A percentile compares a stretch with the other conserved stretches of the same genome.
Evolutionary conservation across 2,329 filamentous ascomycete species (phyloP).

Genomic region (Diaporthe citrichinensis): DNA sequence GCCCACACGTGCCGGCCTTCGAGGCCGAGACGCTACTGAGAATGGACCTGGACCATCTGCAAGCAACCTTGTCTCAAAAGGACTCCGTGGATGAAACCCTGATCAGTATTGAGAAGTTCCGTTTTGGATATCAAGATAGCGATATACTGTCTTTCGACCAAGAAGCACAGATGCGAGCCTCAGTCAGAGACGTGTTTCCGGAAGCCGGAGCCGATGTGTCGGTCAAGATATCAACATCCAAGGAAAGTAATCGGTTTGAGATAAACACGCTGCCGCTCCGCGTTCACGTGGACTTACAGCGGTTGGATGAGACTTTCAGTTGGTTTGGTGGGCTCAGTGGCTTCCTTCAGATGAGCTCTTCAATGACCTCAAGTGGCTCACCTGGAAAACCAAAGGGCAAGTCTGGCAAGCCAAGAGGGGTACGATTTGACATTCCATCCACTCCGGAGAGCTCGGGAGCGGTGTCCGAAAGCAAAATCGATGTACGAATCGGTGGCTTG

Average conservation of each 20-base stretch:
- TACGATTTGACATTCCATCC: conserved; percentile 70
- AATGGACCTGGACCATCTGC: conserved; percentile 62
- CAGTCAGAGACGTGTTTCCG: conserved; percentile 71
- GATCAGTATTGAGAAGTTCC: conserved; percentile 69
- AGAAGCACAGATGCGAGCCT: conserved; percentile 69
- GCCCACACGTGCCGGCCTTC: conserved; percentile 58
- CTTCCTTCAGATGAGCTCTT: conserved; percentile 88
- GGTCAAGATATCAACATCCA: conserved; percentile 63
- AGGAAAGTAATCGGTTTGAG: conserved; percentile 67
- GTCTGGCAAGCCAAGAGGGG: conserved; percentile 64
- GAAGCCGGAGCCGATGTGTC: conserved; percentile 71
- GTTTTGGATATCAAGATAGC: conserved; percentile 73
- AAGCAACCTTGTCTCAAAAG: conserved; percentile 49
- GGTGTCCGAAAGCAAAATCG: conserved; percentile 74
- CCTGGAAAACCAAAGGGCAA: conserved; percentile 55
- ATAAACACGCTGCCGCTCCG: conserved; percentile 83
- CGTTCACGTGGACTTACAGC: conserved; percentile 82
- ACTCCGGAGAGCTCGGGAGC: conserved; percentile 63
- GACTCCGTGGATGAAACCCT: conserved; percentile 51
- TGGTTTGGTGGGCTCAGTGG: conserved; percentile 94
- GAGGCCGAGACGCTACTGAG: conserved; percentile 67
- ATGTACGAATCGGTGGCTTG: conserved; percentile 82
- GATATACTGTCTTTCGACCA: conserved; percentile 76
- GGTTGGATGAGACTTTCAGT: conserved; percentile 86
- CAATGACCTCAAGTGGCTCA: conserved; percentile 82